Evolutionary conservation across 2,329 filamentous ascomycete species (phyloP).

Genomic region (Aspergillus novoparasiticus): DNA sequence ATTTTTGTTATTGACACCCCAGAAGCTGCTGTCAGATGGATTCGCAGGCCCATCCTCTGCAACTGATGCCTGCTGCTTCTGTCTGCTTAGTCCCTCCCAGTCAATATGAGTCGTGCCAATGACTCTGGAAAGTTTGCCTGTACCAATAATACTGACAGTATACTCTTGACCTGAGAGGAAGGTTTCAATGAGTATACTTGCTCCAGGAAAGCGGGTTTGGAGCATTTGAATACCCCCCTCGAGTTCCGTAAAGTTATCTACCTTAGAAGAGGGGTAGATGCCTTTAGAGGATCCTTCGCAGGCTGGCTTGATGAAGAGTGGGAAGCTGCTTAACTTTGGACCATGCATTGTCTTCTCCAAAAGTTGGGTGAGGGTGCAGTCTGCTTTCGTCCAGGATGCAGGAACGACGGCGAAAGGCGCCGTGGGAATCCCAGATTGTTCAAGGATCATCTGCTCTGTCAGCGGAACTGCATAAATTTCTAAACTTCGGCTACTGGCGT

Average conservation of each 20-base stretch:
- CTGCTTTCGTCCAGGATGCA: neutral
- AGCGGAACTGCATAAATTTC: no score
- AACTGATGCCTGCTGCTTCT: no score
- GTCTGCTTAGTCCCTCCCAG: no score
- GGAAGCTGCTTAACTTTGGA: no score
- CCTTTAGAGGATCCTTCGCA: slow-evolving; percentile 23
- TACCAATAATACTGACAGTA: slow-evolving; percentile 25
- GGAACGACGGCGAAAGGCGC: slow-evolving; percentile 16
- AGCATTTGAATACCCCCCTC: slow-evolving; percentile 11
- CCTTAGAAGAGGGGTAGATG: slow-evolving; percentile 14
- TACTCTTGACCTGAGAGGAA: slow-evolving; percentile 25
- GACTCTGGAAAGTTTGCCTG: neutral
- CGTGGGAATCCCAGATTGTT: slow-evolving; percentile 17
- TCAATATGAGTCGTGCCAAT: no score
- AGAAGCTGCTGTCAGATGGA: no score
- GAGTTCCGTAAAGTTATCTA: slow-evolving; percentile 9
- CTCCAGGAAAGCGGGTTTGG: slow-evolving; percentile 9
- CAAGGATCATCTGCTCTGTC: slow-evolving; percentile 11
- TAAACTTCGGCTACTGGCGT: no score
- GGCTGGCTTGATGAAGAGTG: slow-evolving; percentile 18
- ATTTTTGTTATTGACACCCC: no score
- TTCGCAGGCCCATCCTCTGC: no score
- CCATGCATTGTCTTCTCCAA: no score
- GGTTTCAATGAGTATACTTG: slow-evolving; percentile 21
- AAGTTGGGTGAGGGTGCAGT: no score